Percentiles rank a stretch among this genome's conserved stretches.
phyloP scores from a whole-genome alignment of 2,329 filamentous ascomycete genomes.

The Teratosphaeria destructans region DNA sequence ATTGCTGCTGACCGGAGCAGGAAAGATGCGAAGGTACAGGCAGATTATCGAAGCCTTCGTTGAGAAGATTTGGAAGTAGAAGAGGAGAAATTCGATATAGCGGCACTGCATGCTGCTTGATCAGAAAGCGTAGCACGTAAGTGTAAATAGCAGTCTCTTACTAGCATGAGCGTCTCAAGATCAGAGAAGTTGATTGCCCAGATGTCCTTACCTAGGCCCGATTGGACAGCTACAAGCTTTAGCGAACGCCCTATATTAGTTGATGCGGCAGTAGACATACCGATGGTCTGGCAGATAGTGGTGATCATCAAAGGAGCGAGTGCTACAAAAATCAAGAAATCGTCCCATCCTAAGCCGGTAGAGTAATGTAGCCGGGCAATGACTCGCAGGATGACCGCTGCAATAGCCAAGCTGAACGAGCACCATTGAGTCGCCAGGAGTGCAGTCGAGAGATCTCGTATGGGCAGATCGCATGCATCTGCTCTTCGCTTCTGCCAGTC shows the following conservation, averaged over 20 bases:
- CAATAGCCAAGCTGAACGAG: background rate
- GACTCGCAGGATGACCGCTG: background rate
- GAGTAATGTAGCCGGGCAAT: background rate
- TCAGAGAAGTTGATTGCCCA: background rate
- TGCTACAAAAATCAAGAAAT: background rate
- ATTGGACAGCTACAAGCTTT: background rate
- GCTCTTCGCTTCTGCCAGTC: background rate
- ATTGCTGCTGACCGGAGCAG: background rate
- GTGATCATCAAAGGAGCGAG: background rate
- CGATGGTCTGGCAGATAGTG: background rate
- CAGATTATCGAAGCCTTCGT: background rate
- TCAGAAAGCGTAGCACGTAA: background rate
- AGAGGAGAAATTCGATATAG: background rate
- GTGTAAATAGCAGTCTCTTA: background rate
- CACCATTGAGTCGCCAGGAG: background rate
- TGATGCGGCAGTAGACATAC: background rate
- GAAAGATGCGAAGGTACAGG: background rate
- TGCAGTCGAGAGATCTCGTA: background rate
- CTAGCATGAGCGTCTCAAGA: background rate
- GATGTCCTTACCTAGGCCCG: background rate
- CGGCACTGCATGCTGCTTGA: background rate
- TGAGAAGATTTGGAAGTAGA: background rate
- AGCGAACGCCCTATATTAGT: background rate
- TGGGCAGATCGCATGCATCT: background rate
- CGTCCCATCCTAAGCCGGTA: background rate